Conservation (phyloP, 805 yeast genomes). For the Pichia paraexigua region DNA sequence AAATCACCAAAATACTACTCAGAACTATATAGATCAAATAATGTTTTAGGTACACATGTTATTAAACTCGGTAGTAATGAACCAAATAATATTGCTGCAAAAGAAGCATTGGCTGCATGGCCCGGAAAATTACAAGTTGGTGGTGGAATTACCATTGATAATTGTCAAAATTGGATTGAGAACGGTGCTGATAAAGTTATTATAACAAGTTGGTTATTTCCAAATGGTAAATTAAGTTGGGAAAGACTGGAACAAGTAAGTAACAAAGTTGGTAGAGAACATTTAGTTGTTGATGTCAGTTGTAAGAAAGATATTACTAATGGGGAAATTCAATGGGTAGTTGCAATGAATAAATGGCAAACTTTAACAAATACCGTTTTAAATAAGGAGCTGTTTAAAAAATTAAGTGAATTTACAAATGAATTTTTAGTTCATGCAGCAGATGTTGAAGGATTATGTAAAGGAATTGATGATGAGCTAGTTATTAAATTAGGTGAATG, state of each 20-base stretch:
- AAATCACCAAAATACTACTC: slow-evolving; percentile 74
- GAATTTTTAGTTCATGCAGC: slow-evolving; percentile 97
- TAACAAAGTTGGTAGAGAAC: slow-evolving; percentile 49
- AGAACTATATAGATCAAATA: slow-evolving; percentile 48
- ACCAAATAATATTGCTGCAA: slow-evolving; percentile 76
- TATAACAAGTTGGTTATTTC: slow-evolving; percentile 86
- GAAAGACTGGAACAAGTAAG: slow-evolving; percentile 46
- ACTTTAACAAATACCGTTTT: slow-evolving; percentile 65
- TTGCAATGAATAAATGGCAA: slow-evolving; percentile 99
- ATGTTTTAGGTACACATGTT: slow-evolving; percentile 77
- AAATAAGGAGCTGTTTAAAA: slow-evolving; percentile 41
- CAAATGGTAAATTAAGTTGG: slow-evolving; percentile 44
- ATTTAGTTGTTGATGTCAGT: slow-evolving; percentile 82
- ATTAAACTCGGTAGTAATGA: slow-evolving; percentile 78
- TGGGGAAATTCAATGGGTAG: slow-evolving; percentile 57
- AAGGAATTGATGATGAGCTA: slow-evolving; percentile 79
- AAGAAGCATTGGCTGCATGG: slow-evolving; percentile 66
- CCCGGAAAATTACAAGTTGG: slow-evolving; percentile 76
- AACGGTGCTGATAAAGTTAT: slow-evolving; percentile 80
- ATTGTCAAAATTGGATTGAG: slow-evolving; percentile 74
- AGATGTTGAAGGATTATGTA: slow-evolving; percentile 94
- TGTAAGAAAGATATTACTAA: slow-evolving; percentile 43
- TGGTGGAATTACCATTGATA: slow-evolving; percentile 76
- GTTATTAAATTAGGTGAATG: slow-evolving; percentile 71
- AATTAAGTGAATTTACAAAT: slow-evolving; percentile 58